Percentiles rank a stretch among this genome's conserved stretches.
phyloP scores from a whole-genome alignment of 1,139 yeast genomes.

The Suhomyces terraborum region DNA sequence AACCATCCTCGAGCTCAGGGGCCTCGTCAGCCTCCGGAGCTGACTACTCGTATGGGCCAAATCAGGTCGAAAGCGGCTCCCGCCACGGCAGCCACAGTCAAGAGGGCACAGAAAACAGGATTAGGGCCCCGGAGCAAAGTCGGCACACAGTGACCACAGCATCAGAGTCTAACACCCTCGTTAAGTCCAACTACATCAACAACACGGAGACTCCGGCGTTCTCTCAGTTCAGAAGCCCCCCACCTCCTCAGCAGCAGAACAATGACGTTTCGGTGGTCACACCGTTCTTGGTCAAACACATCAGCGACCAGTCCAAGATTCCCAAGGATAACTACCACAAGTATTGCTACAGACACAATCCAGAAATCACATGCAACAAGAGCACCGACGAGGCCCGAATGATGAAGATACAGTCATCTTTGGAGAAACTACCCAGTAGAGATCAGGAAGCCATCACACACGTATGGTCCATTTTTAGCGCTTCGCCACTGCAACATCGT shows the following conservation, averaged over 20 bases:
- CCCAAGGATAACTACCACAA: conserved; percentile 56
- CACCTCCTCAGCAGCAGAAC: conserved; percentile 8
- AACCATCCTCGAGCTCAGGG: background rate
- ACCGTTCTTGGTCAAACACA: conserved; percentile 49
- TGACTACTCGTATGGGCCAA: background rate
- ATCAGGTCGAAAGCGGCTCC: background rate
- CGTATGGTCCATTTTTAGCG: conserved; percentile 77
- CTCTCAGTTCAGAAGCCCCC: background rate
- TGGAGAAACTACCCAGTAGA: conserved; percentile 58
- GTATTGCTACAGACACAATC: conserved; percentile 91
- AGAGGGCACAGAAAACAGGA: background rate
- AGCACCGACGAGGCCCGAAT: conserved; percentile 67
- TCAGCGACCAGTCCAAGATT: conserved; percentile 43
- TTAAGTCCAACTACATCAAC: conserved; percentile 8
- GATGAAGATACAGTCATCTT: conserved; percentile 58
- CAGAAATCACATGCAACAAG: conserved; percentile 73
- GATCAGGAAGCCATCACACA: conserved; percentile 74
- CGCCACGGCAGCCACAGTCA: conserved; percentile 3
- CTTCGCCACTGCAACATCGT: conserved; percentile 70
- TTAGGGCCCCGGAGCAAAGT: background rate
- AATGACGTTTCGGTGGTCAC: conserved; percentile 41
- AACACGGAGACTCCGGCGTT: conserved; percentile 8
- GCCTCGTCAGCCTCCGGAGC: background rate
- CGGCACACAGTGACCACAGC: conserved; percentile 11
- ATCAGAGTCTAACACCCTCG: conserved; percentile 2